Evolutionary conservation across 495 filamentous ascomycete species (phyloP), one percentile per base, ranked within the genome.

Genomic region (Staphylotrichum longicolle): DNA sequence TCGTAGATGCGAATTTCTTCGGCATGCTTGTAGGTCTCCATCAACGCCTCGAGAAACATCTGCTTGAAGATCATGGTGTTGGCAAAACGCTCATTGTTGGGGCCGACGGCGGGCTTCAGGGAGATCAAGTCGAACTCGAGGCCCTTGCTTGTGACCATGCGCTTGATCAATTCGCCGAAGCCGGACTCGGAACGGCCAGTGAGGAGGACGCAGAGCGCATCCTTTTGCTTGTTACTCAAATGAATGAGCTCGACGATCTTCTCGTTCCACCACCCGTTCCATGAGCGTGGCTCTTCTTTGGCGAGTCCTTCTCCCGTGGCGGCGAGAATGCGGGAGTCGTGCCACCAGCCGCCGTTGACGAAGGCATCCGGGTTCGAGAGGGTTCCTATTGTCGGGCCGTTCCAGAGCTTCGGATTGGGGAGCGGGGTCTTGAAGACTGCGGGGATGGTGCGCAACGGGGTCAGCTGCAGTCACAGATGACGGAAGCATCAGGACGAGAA

Each of bases 191-290:
- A 81, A 11, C 94, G 84, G n/a, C 94, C 94, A 10, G 94, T 99
- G 41, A 99, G 78, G 3, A 99, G 83, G 34, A 99, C 85, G 35
- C 83, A 89, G 40, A 99, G 78, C 7, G 89, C 88, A 75, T 96
- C 91, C 61, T 90, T 88, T 69, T 98, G 93, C 68, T 90, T 73
- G 81, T 91, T 90, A 68, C 87, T 93, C 54, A 97, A 80, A 70
- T 80, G 72, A 2, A 96, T 90, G 35, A 99, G 79, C 63, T 89
- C 82, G 47, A 94, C 88, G 67, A 99, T 90, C 66, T 88, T 83
- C 68, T 99, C 92, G 66, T 97, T 98, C 95, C 95, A 99, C 91
- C 91, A 99, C 12, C 92, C 92, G 53, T 88, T 73, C 95, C 95
- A 99, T 4, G 82, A 91, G 14, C 84, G 85, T 47, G 82, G 77